Conservation (phyloP, 371 early-diverging fungal species). For the Mortierella sp. region DNA sequence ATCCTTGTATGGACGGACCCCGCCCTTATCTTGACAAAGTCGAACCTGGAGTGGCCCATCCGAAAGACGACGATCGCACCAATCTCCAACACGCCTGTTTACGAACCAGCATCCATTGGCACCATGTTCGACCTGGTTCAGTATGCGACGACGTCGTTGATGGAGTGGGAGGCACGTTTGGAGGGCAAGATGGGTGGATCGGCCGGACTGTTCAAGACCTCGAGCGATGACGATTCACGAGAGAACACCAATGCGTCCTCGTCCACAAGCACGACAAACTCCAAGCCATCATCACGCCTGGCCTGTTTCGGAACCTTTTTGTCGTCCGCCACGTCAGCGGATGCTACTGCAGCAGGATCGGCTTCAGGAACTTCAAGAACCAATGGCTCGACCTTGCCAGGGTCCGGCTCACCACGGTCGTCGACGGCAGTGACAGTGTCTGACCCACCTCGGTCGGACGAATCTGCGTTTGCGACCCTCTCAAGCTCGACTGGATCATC, state of each 20-base stretch:
- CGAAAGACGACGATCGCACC: constrained; percentile 47
- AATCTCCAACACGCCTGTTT: constrained; percentile 44
- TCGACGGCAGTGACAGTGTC: neutral
- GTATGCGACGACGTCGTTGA: constrained; percentile 53
- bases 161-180: constrained; percentile 57
- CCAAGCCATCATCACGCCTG: constrained; percentile 35
- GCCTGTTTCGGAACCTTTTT: constrained; percentile 41
- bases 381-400: neutral
- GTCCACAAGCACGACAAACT: constrained; percentile 29
- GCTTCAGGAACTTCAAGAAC: neutral
- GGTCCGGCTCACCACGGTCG: constrained; percentile 4
- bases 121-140: constrained; percentile 55
- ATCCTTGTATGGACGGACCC: constrained; percentile 55
- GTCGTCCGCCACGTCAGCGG: neutral
- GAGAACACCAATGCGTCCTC: constrained; percentile 20
- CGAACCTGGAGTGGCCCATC: constrained; percentile 49
- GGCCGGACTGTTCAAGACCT: constrained; percentile 47
- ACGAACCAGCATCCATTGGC: constrained; percentile 54
- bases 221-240: constrained; percentile 30
- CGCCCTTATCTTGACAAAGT: constrained; percentile 43
- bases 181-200: constrained; percentile 56
- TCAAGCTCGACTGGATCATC: constrained; percentile 54
- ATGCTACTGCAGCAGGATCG: constrained; percentile 15
- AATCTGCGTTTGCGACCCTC: constrained; percentile 54
- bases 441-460: constrained; percentile 13